These are phyloP conservation scores for Tuber aestivum DNA, from an alignment of 495 filamentous ascomycete genomes.

Conservation along the genomic window DNA sequence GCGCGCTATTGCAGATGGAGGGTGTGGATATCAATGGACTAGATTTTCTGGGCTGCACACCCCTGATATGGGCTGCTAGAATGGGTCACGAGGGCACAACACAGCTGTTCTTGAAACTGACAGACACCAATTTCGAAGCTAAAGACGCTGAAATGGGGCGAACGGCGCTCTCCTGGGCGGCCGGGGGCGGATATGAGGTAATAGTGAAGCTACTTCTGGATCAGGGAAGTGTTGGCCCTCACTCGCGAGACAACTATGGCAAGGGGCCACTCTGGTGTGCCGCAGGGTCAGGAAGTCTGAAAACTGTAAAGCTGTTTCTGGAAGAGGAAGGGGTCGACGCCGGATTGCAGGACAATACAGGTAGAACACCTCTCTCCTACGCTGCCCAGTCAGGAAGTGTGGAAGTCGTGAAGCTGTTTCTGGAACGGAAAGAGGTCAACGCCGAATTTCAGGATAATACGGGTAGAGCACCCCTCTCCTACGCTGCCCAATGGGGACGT, in stretches of 20 bases:
- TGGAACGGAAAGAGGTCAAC: constrained; percentile 24
- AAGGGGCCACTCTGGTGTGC: too few relatives aligned
- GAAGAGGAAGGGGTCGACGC: constrained; percentile 16
- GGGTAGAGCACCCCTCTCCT: constrained; percentile 44
- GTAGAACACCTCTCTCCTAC: constrained; percentile 36
- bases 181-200: too few relatives aligned
- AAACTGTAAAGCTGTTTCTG: constrained; percentile 40
- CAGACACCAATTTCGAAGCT: too few relatives aligned
- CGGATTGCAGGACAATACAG: neutral
- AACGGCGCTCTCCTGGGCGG: too few relatives aligned
- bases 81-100: too few relatives aligned
- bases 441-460: constrained; percentile 24
- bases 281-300: constrained; percentile 22
- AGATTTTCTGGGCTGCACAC: constrained; percentile 15
- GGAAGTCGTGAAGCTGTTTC: constrained; percentile 17
- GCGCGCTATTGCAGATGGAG: neutral
- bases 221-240: too few relatives aligned
- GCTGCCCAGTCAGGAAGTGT: constrained; percentile 30
- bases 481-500: constrained; percentile 42
- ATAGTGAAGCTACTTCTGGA: too few relatives aligned
- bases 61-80: constrained; percentile 37
- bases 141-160: too few relatives aligned
- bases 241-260: too few relatives aligned
- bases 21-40: neutral
- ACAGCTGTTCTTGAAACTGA: too few relatives aligned